These are phyloP conservation scores for Oemleria cerasiformis DNA, from an alignment of 306 rosid genomes.

Conservation along the genomic window DNA sequence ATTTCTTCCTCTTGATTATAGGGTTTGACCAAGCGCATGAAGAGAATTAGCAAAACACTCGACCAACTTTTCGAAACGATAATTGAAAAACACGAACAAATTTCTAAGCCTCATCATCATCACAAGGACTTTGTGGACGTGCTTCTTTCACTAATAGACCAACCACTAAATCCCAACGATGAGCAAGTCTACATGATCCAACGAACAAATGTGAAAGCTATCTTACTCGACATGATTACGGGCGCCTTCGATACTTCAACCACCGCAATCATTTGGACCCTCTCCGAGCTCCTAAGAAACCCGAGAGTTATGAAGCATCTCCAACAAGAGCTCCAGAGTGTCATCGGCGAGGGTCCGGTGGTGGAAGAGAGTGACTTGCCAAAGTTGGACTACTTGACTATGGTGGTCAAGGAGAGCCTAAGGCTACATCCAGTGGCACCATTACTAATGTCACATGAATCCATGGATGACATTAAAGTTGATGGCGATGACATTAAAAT, in stretches of 20 bases:
- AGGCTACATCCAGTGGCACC: conserved; percentile 37
- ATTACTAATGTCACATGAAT: conserved; percentile 10
- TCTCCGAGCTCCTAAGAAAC: conserved; percentile 39
- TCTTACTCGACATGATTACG: conserved; percentile 25
- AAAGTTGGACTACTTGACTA: conserved; percentile 25
- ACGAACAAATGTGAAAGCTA: conserved; percentile 37
- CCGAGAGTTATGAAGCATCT: conserved; percentile 23
- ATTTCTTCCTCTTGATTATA: neutral
- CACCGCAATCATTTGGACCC: conserved; percentile 26
- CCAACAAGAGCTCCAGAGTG: conserved; percentile 36
- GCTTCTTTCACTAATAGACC: conserved; percentile 19
- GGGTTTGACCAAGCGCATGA: conserved; percentile 25
- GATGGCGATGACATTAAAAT: too few relatives aligned
- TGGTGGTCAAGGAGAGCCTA: conserved; percentile 40
- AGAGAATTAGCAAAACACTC: conserved; percentile 2
- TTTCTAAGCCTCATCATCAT: neutral
- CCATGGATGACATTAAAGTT: conserved; percentile 13
- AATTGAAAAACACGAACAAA: conserved; percentile 22
- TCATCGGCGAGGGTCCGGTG: conserved; percentile 24
- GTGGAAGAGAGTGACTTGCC: conserved; percentile 38
- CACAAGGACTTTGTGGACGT: conserved; percentile 27
- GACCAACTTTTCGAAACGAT: conserved; percentile 29
- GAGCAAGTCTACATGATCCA: neutral
- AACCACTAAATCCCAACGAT: neutral
- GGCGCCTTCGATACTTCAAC: conserved; percentile 24